A percentile compares a stretch with the other conserved stretches of the same genome.
These are phyloP conservation scores for Ogataea polymorpha DNA, from an alignment of 805 yeast genomes.

Conservation along the genomic window DNA sequence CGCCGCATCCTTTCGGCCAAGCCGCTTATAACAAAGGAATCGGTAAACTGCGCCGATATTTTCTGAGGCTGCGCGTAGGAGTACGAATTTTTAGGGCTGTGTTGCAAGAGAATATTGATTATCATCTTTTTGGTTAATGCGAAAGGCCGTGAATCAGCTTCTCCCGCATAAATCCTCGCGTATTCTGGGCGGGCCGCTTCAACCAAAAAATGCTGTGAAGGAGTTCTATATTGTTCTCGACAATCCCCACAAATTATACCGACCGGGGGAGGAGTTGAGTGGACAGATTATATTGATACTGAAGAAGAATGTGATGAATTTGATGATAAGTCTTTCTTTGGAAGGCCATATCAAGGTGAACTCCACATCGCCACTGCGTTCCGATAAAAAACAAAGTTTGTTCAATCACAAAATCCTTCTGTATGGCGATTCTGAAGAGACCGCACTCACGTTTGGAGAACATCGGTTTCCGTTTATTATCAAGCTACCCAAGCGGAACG, in stretches of 20 bases:
- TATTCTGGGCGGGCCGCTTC: constrained; percentile 18
- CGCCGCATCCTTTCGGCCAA: not conserved
- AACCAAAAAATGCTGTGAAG: constrained; percentile 34
- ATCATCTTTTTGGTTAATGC: constrained; percentile 31
- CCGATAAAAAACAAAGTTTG: constrained; percentile 45
- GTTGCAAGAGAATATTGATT: constrained; percentile 1
- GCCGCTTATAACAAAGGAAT: not conserved
- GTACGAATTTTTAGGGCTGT: constrained; percentile 4
- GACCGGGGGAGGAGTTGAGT: constrained; percentile 73
- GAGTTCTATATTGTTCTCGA: constrained; percentile 71
- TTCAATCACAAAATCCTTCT: constrained; percentile 58
- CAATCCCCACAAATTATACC: constrained; percentile 71
- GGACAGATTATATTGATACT: constrained; percentile 62
- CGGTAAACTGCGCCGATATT: not conserved
- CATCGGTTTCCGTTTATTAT: constrained; percentile 86
- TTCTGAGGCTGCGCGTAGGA: not conserved
- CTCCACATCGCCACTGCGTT: constrained; percentile 51
- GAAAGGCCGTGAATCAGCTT: constrained; percentile 50
- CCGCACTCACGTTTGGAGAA: constrained; percentile 67
- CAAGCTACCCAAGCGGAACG: constrained; percentile 69
- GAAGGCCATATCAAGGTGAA: constrained; percentile 55
- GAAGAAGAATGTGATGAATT: constrained; percentile 52
- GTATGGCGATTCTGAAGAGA: constrained; percentile 44
- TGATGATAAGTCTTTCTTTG: constrained; percentile 51
- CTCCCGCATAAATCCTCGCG: constrained; percentile 31